Evolutionary conservation across 2,329 filamentous ascomycete species (phyloP).

Genomic region (Aspergillus fijiensis): DNA sequence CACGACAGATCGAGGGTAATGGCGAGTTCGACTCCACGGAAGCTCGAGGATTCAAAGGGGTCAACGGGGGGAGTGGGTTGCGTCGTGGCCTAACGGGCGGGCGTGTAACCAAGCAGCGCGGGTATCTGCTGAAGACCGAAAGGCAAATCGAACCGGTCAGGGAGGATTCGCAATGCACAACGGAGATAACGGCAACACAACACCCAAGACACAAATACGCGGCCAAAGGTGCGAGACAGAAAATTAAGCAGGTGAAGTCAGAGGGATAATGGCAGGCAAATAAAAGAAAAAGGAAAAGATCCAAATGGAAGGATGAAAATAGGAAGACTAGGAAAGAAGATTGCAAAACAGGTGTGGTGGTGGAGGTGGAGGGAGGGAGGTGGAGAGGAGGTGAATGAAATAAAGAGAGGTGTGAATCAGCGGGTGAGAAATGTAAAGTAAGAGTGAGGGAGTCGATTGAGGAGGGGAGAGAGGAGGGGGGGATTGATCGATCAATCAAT

Average conservation of each 20-base stretch:
- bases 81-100: not conserved
- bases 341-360: not conserved
- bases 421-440: too few species aligned
- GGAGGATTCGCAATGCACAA: not conserved
- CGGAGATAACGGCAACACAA: not conserved
- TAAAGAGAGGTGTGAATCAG: not conserved
- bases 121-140: not conserved
- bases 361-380: slow-evolving; percentile 7
- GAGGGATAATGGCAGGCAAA: slow-evolving; percentile 4
- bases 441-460: not conserved
- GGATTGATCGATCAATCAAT: not conserved
- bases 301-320: not conserved
- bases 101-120: not conserved
- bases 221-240: not conserved
- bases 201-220: not conserved
- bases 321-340: slow-evolving; percentile 5
- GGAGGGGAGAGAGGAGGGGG: not conserved
- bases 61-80: not conserved
- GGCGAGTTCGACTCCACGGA: slow-evolving; percentile 12
- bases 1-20: slow-evolving; percentile 9
- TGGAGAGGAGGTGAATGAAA: slow-evolving; percentile 2
- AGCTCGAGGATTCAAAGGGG: slow-evolving; percentile 5
- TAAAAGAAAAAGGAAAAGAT: slow-evolving; percentile 1
- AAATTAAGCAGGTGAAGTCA: slow-evolving; percentile 2
- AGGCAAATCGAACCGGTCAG: not conserved